Conservation (phyloP, 1,139 yeast species). For the Meyerozyma sp. region DNA sequence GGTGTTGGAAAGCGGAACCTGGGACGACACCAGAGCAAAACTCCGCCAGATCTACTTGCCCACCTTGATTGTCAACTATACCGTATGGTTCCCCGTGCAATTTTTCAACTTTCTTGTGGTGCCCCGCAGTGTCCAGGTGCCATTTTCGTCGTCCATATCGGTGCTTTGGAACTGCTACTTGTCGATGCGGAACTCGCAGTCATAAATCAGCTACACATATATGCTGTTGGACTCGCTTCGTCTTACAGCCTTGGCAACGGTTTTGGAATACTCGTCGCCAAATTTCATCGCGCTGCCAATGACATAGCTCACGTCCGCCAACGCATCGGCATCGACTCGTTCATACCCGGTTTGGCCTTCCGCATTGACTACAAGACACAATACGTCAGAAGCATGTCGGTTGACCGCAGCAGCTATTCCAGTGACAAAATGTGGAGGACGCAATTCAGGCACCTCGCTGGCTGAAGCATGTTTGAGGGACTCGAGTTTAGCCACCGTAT, state of each 20-base stretch:
- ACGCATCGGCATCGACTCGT: conserved; percentile 1
- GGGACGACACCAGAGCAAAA: conserved; percentile 58
- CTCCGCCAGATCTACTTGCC: conserved; percentile 62
- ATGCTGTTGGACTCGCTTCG: conserved; percentile 1
- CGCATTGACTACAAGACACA: conserved; percentile 37
- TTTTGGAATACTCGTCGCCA: not conserved
- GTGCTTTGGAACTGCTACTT: conserved; percentile 91
- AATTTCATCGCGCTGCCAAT: not conserved
- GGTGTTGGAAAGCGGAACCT: conserved; percentile 70
- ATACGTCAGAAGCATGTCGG: conserved; percentile 16
- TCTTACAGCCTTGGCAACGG: not conserved
- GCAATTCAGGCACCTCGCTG: conserved; percentile 26
- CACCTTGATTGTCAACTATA: conserved; percentile 72
- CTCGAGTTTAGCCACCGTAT: conserved; percentile 22
- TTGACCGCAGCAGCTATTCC: conserved; percentile 45
- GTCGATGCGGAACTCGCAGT: conserved; percentile 60
- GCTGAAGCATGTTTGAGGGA: conserved; percentile 6
- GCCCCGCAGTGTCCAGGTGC: conserved; percentile 80
- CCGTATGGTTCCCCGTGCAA: conserved; percentile 95
- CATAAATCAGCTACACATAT: conserved; percentile 2
- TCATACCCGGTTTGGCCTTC: conserved; percentile 59
- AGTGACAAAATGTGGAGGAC: conserved; percentile 53
- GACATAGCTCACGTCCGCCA: not conserved
- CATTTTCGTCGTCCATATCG: conserved; percentile 85
- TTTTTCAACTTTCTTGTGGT: conserved; percentile 78